Base-by-base conservation (phyloP, 2,329 filamentous ascomycete genomes). In the Coniella lustricola region DNA sequence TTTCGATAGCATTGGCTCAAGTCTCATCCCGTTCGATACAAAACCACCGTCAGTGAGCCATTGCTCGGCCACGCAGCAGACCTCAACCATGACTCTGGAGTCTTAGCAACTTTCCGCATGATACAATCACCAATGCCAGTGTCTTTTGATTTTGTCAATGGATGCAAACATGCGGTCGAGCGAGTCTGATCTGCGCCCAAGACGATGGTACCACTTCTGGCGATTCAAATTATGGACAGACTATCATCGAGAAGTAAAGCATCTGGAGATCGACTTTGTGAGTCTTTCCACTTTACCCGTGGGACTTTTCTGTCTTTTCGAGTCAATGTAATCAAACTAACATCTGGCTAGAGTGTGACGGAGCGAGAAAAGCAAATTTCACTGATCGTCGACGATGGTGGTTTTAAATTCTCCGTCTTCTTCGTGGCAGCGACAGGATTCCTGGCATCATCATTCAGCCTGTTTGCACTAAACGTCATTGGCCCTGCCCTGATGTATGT, bases 401-500 rank as follows among this genome's bases (percentile, higher is more conserved):
- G 58, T 14, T 62, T 62, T 46, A 57, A 58, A 25, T 58, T 48
- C 49, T 49, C 45, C 13, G 55, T 63, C 42, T 62, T 56, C 49
- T 52, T 54, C 16, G 60, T 59, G 8, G 59, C 56, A 4, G 54
- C 55, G 8, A 56, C 56, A 2, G 61, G 61, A 8, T 63, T 62
- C 48, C 49, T 63, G 10, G 57, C 61, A 3, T 59, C 60, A 2
- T 61, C 60, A 13, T 63, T 59, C 48, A 59, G 58, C 44, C 45
- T 63, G 2, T 60, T 63, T 48, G 54, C 60, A 14, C 60, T 54
- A 5, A 62, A 60, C 38, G 54, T 62, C 35, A 57, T 62, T 39
- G 55, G 50, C 16, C 58, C 60, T 4, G 56, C 58, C 8, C 45
- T 62, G 14, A 52, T 51, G 16, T 63, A 56, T 35, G 54, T 62